A percentile compares a stretch with the other conserved stretches of the same genome.
Evolutionary conservation across 805 yeast genomes (phyloP).

Genomic region (Zygosaccharomyces bailii): DNA sequence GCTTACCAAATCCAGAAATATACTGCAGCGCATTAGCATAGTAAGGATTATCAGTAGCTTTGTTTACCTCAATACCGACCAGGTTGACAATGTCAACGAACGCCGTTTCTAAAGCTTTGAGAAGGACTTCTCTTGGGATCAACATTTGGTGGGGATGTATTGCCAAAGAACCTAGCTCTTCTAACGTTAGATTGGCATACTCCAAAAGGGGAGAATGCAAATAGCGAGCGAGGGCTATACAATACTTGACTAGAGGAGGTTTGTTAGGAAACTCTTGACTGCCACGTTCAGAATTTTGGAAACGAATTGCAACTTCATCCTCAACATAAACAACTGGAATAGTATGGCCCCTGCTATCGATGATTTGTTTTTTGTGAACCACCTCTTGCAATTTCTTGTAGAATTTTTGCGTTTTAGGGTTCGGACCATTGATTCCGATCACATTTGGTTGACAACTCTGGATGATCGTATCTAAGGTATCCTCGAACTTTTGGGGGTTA

Average conservation of each 20-base stretch:
- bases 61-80: slow-evolving; percentile 92
- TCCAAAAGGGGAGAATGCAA: slow-evolving; percentile 91
- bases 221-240: slow-evolving; percentile 87
- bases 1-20: slow-evolving; percentile 90
- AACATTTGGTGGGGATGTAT: slow-evolving; percentile 73
- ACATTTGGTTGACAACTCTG: slow-evolving; percentile 78
- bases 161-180: slow-evolving; percentile 64
- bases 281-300: slow-evolving; percentile 75
- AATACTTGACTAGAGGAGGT: slow-evolving; percentile 74
- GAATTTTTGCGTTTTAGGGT: slow-evolving; percentile 64
- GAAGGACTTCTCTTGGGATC: slow-evolving; percentile 58
- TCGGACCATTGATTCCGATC: slow-evolving; percentile 84
- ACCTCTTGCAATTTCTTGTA: slow-evolving; percentile 54
- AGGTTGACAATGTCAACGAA: slow-evolving; percentile 87
- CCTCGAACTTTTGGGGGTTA: slow-evolving; percentile 61
- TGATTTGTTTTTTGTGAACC: slow-evolving; percentile 54
- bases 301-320: slow-evolving; percentile 90
- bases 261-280: slow-evolving; percentile 77
- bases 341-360: slow-evolving; percentile 52
- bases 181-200: slow-evolving; percentile 67
- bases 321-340: slow-evolving; percentile 76
- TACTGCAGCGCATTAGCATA: slow-evolving; percentile 68
- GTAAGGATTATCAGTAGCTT: slow-evolving; percentile 70
- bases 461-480: slow-evolving; percentile 57
- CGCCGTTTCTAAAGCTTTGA: slow-evolving; percentile 68